Evolutionary conservation across 352 stramenopile genomes (phyloP).

Genomic region (Elongisporangium undulatum): DNA sequence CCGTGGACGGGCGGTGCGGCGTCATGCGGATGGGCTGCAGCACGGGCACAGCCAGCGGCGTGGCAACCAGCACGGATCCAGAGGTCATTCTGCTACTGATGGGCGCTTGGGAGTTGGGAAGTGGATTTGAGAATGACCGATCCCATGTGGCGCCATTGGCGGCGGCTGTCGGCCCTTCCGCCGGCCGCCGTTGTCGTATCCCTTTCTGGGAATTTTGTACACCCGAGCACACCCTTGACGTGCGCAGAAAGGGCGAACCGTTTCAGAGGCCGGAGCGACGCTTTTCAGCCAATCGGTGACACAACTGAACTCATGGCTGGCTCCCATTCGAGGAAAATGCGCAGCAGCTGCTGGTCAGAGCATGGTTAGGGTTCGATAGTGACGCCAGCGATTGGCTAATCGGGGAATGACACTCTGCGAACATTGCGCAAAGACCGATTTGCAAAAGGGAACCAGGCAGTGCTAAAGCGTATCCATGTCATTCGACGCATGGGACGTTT

Average conservation of each 20-base stretch:
- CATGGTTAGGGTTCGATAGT: background rate
- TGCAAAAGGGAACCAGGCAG: background rate
- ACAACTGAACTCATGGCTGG: background rate
- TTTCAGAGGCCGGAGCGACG: background rate
- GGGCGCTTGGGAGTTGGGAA: background rate
- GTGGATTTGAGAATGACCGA: background rate
- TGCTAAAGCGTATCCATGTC: background rate
- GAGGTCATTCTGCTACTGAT: background rate
- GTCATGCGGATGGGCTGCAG: conserved; percentile 19
- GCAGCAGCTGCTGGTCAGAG: background rate
- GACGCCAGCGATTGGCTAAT: background rate
- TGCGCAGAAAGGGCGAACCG: background rate
- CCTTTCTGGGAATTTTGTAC: background rate
- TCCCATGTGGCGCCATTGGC: background rate
- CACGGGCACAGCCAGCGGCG: background rate
- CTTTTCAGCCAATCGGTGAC: background rate
- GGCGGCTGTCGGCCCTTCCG: background rate
- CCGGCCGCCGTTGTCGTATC: background rate
- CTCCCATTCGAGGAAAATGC: background rate
- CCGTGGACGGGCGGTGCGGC: conserved; percentile 18
- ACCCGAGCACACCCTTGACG: background rate
- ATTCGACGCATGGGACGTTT: background rate
- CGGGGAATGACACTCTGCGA: background rate
- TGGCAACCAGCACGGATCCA: background rate
- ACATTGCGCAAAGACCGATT: background rate